Evolutionary conservation across 257 asterid genomes (phyloP).

Genomic region (Jacaranda mimosifolia): DNA sequence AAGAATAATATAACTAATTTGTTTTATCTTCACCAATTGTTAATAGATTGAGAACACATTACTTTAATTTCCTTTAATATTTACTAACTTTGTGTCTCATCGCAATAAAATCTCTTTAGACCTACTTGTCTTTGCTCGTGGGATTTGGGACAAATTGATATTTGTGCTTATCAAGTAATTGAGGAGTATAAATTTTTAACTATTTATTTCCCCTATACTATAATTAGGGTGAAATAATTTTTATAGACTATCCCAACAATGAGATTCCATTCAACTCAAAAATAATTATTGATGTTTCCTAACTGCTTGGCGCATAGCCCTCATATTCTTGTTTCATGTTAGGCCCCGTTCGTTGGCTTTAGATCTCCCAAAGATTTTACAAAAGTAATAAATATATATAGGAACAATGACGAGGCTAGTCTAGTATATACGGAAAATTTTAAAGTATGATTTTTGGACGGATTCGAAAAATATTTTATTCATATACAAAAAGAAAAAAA

Average conservation of each 20-base stretch:
- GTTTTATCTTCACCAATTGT: no score
- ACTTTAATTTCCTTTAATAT: no score
- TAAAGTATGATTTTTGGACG: no score
- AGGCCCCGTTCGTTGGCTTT: conserved; percentile 29
- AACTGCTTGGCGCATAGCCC: conserved; percentile 29
- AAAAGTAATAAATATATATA: neutral
- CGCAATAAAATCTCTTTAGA: neutral
- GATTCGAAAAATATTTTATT: no score
- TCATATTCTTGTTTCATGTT: conserved; percentile 13
- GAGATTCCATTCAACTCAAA: conserved; percentile 25
- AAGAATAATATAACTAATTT: no score
- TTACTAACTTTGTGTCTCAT: neutral
- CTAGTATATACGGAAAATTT: neutral
- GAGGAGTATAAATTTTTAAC: neutral
- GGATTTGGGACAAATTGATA: neutral
- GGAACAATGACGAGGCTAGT: conserved; percentile 15
- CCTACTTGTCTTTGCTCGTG: neutral
- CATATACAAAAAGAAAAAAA: no score
- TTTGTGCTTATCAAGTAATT: neutral
- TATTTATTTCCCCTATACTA: conserved; percentile 8
- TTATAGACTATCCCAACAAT: conserved; percentile 17
- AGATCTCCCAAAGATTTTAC: conserved; percentile 14
- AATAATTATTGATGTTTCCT: conserved; percentile 40
- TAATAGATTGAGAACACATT: no score
- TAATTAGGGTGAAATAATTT: conserved; percentile 21